phyloP scores from a whole-genome alignment of 148 eudicot genomes.

The Rhododendron griersonianum region DNA sequence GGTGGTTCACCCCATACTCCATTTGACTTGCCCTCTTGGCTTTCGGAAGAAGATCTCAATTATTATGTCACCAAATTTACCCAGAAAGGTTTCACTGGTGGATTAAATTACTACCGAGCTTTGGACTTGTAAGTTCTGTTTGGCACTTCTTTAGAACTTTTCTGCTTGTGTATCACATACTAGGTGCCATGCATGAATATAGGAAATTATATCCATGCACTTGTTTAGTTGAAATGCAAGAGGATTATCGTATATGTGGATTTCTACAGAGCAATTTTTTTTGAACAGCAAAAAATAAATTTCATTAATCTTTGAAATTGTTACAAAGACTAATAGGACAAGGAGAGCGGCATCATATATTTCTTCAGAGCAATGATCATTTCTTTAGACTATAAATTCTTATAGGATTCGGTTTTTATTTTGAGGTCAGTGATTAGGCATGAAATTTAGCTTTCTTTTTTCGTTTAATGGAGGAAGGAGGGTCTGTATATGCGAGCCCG shows the following conservation, averaged over 20 bases:
- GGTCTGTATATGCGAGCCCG: neutral
- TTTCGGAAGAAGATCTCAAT: constrained; percentile 48
- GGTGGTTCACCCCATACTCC: constrained; percentile 26
- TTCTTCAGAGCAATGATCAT: neutral
- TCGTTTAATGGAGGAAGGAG: neutral
- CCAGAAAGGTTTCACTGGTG: constrained; percentile 59
- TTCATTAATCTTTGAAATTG: too few species aligned
- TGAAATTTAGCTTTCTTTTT: neutral
- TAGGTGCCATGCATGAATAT: neutral
- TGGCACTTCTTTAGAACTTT: neutral
- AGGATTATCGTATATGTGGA: neutral
- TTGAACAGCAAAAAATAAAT: too few species aligned
- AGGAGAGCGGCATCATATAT: neutral
- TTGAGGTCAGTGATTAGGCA: neutral
- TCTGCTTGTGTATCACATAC: neutral
- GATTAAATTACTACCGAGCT: constrained; percentile 69
- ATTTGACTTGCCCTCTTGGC: constrained; percentile 50
- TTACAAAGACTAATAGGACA: too few species aligned
- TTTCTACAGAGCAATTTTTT: neutral
- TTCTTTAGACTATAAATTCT: neutral
- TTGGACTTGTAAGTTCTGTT: constrained; percentile 45
- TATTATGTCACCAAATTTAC: constrained; percentile 42
- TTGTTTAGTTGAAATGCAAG: neutral
- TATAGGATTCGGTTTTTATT: neutral
- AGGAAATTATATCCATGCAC: neutral